Percentiles rank a stretch among this genome's conserved stretches.
Evolutionary conservation across 768 basidiomycete genomes (phyloP).

Genomic region (Agaricus blazei): DNA sequence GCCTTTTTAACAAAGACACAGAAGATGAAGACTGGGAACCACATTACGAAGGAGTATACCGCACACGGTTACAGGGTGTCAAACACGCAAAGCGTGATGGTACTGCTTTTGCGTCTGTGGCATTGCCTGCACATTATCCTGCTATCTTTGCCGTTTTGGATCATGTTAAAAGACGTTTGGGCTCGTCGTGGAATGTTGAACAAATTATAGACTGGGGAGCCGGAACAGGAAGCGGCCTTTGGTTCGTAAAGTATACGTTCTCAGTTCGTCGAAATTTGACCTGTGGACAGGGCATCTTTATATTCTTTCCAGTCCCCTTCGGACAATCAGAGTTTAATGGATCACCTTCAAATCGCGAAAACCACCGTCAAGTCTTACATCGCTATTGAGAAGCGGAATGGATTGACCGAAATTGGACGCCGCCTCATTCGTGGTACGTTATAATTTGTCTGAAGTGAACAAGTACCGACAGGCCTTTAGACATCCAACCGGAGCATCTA

Average conservation of each 20-base stretch:
- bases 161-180: slow-evolving; percentile 60
- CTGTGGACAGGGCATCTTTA: slow-evolving; percentile 52
- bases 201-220: slow-evolving; percentile 81
- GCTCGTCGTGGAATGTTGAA: slow-evolving; percentile 52
- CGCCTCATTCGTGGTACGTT: slow-evolving; percentile 52
- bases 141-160: slow-evolving; percentile 72
- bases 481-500: slow-evolving; percentile 29
- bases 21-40: slow-evolving; percentile 44
- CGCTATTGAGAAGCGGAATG: slow-evolving; percentile 75
- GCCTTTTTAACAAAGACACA: slow-evolving; percentile 50
- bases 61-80: slow-evolving; percentile 49
- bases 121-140: slow-evolving; percentile 83
- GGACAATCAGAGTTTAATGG: slow-evolving; percentile 15
- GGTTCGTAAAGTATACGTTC: slow-evolving; percentile 40
- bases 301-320: slow-evolving; percentile 53
- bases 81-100: slow-evolving; percentile 67
- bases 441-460: slow-evolving; percentile 25
- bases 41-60: slow-evolving; percentile 54
- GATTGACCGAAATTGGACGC: slow-evolving; percentile 62
- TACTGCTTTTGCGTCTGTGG: slow-evolving; percentile 80
- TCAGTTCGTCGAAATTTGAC: slow-evolving; percentile 7
- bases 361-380: slow-evolving; percentile 59
- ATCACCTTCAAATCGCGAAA: slow-evolving; percentile 36
- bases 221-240: slow-evolving; percentile 77
- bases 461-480: slow-evolving; percentile 22